Conservation (phyloP, 139 green algal genomes). For the Volvox africanus region DNA sequence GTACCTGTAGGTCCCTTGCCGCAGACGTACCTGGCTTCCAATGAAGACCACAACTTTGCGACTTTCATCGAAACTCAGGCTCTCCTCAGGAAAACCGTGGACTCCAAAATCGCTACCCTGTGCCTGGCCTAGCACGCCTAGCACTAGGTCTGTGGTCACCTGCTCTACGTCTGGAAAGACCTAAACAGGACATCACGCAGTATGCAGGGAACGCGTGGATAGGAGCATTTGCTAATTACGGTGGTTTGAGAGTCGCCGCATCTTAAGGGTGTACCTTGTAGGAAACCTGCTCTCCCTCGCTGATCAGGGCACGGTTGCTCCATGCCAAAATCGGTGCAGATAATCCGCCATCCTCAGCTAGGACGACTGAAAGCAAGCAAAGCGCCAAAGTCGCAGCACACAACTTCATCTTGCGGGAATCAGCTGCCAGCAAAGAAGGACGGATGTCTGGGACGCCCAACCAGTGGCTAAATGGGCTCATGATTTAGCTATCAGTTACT, state of each 20-base stretch:
- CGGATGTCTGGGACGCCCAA: too few species aligned
- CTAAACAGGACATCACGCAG: not conserved
- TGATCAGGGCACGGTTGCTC: constrained; percentile 22
- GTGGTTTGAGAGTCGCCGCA: not conserved
- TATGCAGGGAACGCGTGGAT: not conserved
- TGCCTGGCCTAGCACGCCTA: constrained; percentile 30
- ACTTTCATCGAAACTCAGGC: not conserved
- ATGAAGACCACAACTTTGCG: constrained; percentile 35
- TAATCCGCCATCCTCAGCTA: not conserved
- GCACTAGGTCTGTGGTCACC: constrained; percentile 25
- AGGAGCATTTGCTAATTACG: not conserved
- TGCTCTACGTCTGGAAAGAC: constrained; percentile 17
- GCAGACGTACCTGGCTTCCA: constrained; percentile 19
- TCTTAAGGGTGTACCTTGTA: constrained; percentile 34
- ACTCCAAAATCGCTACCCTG: not conserved
- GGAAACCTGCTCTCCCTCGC: constrained; percentile 35
- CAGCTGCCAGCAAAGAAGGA: not conserved
- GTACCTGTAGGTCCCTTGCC: not conserved
- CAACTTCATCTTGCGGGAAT: constrained; percentile 1
- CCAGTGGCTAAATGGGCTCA: too few species aligned
- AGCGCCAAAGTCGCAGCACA: not conserved
- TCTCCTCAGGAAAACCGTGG: not conserved
- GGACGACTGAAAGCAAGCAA: not conserved
- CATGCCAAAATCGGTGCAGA: constrained; percentile 38
- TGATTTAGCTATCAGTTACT: too few species aligned